phyloP scores from a whole-genome alignment of 2,329 filamentous ascomycete genomes.

The Cordyceps militaris region DNA sequence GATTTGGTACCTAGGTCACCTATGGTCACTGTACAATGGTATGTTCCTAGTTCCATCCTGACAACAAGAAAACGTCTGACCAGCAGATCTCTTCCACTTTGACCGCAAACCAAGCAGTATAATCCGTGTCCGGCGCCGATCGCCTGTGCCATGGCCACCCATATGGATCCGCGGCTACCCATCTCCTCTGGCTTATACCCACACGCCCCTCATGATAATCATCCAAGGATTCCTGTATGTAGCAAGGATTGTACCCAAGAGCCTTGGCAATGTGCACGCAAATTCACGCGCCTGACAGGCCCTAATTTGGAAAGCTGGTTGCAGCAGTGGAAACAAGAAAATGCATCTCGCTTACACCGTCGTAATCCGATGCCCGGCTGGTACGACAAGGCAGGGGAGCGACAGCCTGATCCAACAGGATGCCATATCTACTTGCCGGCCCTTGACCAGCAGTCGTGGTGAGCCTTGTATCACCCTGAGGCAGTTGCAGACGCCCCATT shows the following conservation, averaged over 20 bases:
- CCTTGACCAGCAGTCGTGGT: neutral
- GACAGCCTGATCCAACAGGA: neutral
- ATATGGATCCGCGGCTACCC: neutral
- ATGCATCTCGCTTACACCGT: neutral
- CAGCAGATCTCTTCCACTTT: too few species aligned
- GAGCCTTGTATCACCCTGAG: too few species aligned
- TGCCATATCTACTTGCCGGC: neutral
- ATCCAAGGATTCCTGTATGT: neutral
- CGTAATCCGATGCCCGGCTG: neutral
- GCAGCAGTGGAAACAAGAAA: neutral
- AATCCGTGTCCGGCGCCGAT: too few species aligned
- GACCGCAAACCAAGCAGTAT: too few species aligned
- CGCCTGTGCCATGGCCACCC: neutral
- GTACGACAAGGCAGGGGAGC: neutral
- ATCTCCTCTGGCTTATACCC: neutral
- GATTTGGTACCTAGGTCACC: too few species aligned
- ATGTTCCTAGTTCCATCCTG: too few species aligned
- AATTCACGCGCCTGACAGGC: neutral
- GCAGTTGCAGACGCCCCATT: neutral
- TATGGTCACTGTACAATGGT: too few species aligned
- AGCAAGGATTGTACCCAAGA: neutral
- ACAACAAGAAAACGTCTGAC: too few species aligned
- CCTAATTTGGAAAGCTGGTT: neutral
- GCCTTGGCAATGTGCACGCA: neutral
- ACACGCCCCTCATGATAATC: neutral